Conservation (phyloP, 116 monocot species). For the Posidonia oceanica region DNA sequence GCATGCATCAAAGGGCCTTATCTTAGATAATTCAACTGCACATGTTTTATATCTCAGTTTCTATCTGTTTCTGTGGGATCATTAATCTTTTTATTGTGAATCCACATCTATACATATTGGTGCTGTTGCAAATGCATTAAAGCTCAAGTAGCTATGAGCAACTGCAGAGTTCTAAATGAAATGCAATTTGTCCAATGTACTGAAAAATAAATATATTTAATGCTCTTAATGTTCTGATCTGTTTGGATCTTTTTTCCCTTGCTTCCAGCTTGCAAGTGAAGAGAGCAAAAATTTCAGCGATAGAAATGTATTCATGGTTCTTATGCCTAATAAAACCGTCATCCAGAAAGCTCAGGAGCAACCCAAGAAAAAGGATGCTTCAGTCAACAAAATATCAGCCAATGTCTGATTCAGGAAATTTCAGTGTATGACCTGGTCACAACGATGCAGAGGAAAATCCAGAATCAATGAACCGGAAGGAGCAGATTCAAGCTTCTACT, state of each 20-base stretch:
- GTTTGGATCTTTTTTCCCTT: background rate
- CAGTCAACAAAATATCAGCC: slow-evolving; percentile 38
- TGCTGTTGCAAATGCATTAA: too few relatives aligned
- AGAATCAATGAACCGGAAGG: background rate
- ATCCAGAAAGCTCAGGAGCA: slow-evolving; percentile 58
- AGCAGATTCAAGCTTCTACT: background rate
- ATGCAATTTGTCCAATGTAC: background rate
- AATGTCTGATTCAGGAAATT: slow-evolving; percentile 14
- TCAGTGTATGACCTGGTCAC: background rate
- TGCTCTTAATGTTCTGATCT: too few relatives aligned
- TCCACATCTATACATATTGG: too few relatives aligned
- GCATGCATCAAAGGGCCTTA: too few relatives aligned
- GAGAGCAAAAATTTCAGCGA: slow-evolving; percentile 66
- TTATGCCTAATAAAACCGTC: slow-evolving; percentile 70
- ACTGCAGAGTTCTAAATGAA: too few relatives aligned
- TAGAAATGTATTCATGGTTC: slow-evolving; percentile 59
- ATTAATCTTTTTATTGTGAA: too few relatives aligned
- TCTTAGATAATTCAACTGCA: too few relatives aligned
- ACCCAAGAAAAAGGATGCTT: slow-evolving; percentile 37
- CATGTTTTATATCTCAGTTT: too few relatives aligned
- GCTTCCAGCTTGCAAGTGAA: slow-evolving; percentile 51
- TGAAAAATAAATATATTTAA: background rate
- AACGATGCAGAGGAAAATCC: background rate
- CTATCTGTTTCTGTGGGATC: too few relatives aligned
- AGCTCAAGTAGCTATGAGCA: too few relatives aligned